phyloP scores from a whole-genome alignment of 1,139 yeast species.

The Sugiyamaella xylanicola region DNA sequence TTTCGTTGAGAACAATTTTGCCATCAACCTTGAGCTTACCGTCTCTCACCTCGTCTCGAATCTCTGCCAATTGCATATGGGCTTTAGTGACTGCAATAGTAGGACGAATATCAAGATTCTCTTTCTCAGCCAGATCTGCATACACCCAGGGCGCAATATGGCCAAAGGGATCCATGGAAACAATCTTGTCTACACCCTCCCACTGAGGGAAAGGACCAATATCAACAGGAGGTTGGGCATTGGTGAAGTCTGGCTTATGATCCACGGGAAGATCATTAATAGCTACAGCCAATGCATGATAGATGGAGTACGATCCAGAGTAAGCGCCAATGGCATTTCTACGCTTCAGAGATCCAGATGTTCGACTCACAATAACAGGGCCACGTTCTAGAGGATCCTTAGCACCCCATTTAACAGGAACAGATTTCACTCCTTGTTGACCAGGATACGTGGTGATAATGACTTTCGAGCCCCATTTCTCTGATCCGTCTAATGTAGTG shows the following conservation, averaged over 20 bases:
- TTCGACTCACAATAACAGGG: constrained; percentile 57
- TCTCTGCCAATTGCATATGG: constrained; percentile 57
- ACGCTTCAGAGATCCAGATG: constrained; percentile 39
- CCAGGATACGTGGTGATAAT: constrained; percentile 53
- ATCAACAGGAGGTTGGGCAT: constrained; percentile 61
- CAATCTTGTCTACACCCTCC: constrained; percentile 57
- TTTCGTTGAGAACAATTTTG: constrained; percentile 53
- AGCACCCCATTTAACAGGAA: constrained; percentile 55
- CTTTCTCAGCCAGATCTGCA: constrained; percentile 46
- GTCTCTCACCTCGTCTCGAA: constrained; percentile 53
- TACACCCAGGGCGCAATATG: constrained; percentile 62
- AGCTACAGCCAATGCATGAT: constrained; percentile 63
- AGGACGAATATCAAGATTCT: constrained; percentile 57
- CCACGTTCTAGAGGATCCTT: constrained; percentile 53
- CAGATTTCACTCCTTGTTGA: constrained; percentile 52
- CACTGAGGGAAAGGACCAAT: constrained; percentile 57
- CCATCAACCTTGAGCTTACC: constrained; percentile 61
- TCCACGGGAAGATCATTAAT: constrained; percentile 54
- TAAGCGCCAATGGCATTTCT: constrained; percentile 63
- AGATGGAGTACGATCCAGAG: constrained; percentile 60
- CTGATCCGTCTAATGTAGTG: background rate
- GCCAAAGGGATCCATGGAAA: constrained; percentile 63
- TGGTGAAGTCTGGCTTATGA: constrained; percentile 60
- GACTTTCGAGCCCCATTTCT: constrained; percentile 31
- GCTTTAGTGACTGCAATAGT: constrained; percentile 66